Base-by-base conservation (phyloP, 768 basidiomycete species). In the Suillus cothurnatus region DNA sequence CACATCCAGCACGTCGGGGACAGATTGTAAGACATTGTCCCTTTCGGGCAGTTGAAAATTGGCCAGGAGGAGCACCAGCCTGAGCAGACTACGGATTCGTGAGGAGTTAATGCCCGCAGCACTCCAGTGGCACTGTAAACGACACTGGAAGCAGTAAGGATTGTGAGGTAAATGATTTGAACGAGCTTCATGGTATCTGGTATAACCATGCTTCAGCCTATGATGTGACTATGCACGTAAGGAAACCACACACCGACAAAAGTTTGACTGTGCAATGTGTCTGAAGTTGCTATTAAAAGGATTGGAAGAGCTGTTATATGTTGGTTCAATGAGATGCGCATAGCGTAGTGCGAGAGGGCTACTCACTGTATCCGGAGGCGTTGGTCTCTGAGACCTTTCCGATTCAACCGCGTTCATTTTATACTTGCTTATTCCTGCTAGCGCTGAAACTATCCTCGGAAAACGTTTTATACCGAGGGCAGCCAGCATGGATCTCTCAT, bases 111-210 rank as follows among this genome's bases (percentile, higher is more conserved):
- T n/a, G n/a, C n/a, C n/a, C n/a, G n/a, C n/a, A n/a, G n/a, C 32
- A 34, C 38, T 14, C 38, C 38, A 47, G n/a, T 12, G 45, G 4
- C n/a, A 23, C 45, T 2, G 45, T n/a, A 5, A 14, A 2, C 1
- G 9, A 11, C 43, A 45, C 43, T 23, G 1, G 79, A 71, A 64
- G 82, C 74, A 53, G 73, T 61, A 57, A 85, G 63, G 68, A 53
- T 53, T 4, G 28, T 31, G 52, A 53, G 17, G 52, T 31, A 53
- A 31, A 31, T 1, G 1, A 53, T 12, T 12, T 19, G 28, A 32
- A 53, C 19, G 5, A 28, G 50, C 17, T 53, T 53, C 52, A 53
- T 53, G 19, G 31, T 31, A 31, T 53, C 52, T 53, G 11, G 52
- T 31, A 32, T 32, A 19, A 52, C 50, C 9, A 31, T 31, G 28